These are phyloP conservation scores for Trichoderma pleuroti DNA, from an alignment of 2,329 filamentous ascomycete species.

Conservation along the genomic window DNA sequence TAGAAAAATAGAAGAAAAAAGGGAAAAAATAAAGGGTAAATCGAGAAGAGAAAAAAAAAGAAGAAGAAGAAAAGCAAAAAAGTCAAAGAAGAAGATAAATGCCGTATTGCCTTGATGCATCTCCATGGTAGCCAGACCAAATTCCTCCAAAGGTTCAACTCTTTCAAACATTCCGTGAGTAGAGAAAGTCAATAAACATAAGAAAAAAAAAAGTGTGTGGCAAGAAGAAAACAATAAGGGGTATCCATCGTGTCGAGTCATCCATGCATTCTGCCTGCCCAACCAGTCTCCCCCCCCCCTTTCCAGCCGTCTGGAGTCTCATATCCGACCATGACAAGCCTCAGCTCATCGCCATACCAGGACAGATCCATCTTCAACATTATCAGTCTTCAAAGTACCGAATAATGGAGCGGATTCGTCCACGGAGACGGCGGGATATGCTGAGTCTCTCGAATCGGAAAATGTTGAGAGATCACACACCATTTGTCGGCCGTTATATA, in stretches of 20 bases:
- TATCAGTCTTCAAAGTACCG: not conserved
- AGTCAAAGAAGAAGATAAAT: not conserved
- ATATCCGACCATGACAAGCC: conserved; percentile 23
- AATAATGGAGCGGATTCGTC: not conserved
- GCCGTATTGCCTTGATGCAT: conserved; percentile 15
- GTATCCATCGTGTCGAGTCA: conserved; percentile 45
- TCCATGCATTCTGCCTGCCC: conserved; percentile 44
- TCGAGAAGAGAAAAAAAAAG: not conserved
- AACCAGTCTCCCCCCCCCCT: conserved; percentile 31
- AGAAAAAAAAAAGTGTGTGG: conserved; percentile 22
- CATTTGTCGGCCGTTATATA: conserved; percentile 16
- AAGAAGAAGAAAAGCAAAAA: not conserved
- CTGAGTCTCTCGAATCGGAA: not conserved
- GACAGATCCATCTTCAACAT: conserved; percentile 14
- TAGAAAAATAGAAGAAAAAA: not conserved
- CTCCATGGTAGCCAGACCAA: conserved; percentile 26
- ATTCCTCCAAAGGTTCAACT: conserved; percentile 2
- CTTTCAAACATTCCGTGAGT: conserved; percentile 13
- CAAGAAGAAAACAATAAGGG: conserved; percentile 34
- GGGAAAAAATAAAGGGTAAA: not conserved
- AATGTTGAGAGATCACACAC: conserved; percentile 8
- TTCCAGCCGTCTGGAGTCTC: conserved; percentile 17
- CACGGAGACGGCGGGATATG: not conserved
- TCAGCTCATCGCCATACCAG: conserved; percentile 40
- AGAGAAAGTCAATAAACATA: conserved; percentile 23